A percentile compares a stretch with the other conserved stretches of the same genome.
phyloP scores from a whole-genome alignment of 148 eudicot genomes.

The Rhododendron molle region DNA sequence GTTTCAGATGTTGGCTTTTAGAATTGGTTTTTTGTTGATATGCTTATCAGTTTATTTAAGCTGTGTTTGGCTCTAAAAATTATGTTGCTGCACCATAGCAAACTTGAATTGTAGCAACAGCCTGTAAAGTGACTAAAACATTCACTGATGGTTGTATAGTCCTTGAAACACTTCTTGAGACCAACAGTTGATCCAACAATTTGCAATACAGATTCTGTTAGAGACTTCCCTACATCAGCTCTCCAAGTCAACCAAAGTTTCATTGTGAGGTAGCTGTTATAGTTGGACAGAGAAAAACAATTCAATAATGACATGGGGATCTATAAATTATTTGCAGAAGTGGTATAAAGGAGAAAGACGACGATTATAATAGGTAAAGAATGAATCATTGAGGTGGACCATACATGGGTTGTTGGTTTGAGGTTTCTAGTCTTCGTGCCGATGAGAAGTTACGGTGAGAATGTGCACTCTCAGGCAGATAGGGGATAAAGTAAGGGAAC shows the following conservation, averaged over 20 bases:
- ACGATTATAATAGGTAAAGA: not conserved
- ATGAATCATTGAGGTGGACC: not conserved
- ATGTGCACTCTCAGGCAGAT: not conserved
- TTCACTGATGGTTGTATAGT: not conserved
- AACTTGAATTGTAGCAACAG: not conserved
- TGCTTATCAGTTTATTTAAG: not conserved
- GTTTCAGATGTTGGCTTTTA: constrained; percentile 3
- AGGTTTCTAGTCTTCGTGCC: not conserved
- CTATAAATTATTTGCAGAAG: not conserved
- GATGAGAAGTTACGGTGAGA: not conserved
- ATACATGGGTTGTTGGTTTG: not conserved
- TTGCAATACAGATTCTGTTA: not conserved
- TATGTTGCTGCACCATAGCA: not conserved
- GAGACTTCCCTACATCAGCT: not conserved
- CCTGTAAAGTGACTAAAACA: not conserved
- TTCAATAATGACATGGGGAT: not conserved
- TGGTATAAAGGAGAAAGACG: not conserved
- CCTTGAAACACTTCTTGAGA: not conserved
- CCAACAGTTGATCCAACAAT: not conserved
- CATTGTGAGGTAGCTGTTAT: not conserved
- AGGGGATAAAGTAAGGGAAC: not conserved
- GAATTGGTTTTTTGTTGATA: not conserved
- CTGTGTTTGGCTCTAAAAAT: not conserved
- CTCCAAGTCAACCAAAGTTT: not conserved
- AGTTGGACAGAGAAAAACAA: not conserved